A percentile compares a stretch with the other conserved stretches of the same genome.
Conservation (phyloP, 2,329 filamentous ascomycete genomes). For the Cordyceps sp. region DNA sequence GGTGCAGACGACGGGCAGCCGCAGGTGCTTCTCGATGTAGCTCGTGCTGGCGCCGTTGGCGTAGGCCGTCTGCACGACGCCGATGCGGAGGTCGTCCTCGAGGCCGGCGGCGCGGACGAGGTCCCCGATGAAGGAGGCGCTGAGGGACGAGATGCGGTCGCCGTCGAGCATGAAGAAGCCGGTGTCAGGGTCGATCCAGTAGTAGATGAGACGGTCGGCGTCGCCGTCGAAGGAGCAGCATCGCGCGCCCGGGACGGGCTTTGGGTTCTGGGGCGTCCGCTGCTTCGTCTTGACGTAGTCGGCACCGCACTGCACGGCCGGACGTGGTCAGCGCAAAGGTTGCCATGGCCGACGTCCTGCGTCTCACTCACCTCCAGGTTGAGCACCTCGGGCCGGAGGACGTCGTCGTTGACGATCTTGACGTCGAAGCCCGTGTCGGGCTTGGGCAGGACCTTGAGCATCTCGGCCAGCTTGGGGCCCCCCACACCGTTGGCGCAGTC, state of each 20-base stretch:
- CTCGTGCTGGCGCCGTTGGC: slow-evolving; percentile 90
- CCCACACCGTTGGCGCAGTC: slow-evolving; percentile 97
- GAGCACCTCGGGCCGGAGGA: slow-evolving; percentile 73
- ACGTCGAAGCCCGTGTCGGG: slow-evolving; percentile 59
- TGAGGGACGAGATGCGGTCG: slow-evolving; percentile 88
- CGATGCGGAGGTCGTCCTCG: slow-evolving; percentile 67
- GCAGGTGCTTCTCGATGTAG: slow-evolving; percentile 76
- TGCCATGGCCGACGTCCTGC: not conserved
- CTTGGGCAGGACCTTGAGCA: slow-evolving; percentile 66
- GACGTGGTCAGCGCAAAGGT: not conserved
- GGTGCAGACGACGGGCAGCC: slow-evolving; percentile 82
- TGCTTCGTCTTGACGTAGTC: slow-evolving; percentile 98
- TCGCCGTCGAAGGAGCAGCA: slow-evolving; percentile 91
- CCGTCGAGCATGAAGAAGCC: slow-evolving; percentile 89
- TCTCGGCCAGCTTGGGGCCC: slow-evolving; percentile 72
- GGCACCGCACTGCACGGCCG: slow-evolving; percentile 73
- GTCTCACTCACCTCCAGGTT: slow-evolving; percentile 58
- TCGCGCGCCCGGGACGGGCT: slow-evolving; percentile 57
- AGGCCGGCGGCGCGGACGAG: slow-evolving; percentile 69
- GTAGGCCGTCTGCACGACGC: slow-evolving; percentile 93
- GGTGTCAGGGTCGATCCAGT: slow-evolving; percentile 69
- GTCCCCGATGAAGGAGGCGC: slow-evolving; percentile 84
- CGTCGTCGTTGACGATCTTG: slow-evolving; percentile 83
- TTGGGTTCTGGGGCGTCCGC: slow-evolving; percentile 68
- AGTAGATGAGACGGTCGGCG: slow-evolving; percentile 89